These are phyloP conservation scores for Kluyveromyces nonfermentans DNA, from an alignment of 805 yeast genomes.

Conservation along the genomic window DNA sequence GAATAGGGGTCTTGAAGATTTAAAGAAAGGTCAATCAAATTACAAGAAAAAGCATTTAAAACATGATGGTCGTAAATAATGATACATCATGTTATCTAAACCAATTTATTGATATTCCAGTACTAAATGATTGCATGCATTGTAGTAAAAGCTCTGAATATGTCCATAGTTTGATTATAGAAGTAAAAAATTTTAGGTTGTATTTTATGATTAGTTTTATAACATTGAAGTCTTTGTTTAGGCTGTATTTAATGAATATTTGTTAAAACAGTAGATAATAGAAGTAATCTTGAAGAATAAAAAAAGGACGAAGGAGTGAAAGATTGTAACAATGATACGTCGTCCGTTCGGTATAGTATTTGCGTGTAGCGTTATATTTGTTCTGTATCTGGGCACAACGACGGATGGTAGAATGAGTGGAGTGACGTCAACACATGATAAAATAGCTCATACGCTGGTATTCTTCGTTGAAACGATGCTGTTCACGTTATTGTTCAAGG, in stretches of 20 bases:
- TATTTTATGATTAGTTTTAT: too few relatives aligned
- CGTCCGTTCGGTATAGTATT: background rate
- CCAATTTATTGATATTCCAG: too few relatives aligned
- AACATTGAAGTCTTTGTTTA: too few relatives aligned
- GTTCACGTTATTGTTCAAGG: conserved; percentile 38
- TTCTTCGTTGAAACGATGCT: conserved; percentile 40
- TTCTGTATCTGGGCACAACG: conserved; percentile 19
- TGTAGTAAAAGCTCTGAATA: too few relatives aligned
- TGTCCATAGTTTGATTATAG: too few relatives aligned
- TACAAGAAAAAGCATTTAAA: background rate
- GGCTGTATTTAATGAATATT: too few relatives aligned
- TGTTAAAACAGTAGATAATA: too few relatives aligned
- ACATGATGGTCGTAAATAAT: background rate
- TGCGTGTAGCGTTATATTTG: background rate
- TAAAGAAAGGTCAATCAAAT: background rate
- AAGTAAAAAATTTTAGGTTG: too few relatives aligned
- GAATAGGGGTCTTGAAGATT: background rate
- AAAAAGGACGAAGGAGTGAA: background rate
- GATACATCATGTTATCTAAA: too few relatives aligned
- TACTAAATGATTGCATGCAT: too few relatives aligned
- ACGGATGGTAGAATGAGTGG: conserved; percentile 31
- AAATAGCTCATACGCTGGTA: conserved; percentile 38
- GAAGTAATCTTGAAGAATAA: background rate
- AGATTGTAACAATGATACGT: background rate
- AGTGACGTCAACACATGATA: conserved; percentile 40